Evolutionary conservation across 164 flowering plant species (phyloP).

Genomic region (Nelumbo lutea): DNA sequence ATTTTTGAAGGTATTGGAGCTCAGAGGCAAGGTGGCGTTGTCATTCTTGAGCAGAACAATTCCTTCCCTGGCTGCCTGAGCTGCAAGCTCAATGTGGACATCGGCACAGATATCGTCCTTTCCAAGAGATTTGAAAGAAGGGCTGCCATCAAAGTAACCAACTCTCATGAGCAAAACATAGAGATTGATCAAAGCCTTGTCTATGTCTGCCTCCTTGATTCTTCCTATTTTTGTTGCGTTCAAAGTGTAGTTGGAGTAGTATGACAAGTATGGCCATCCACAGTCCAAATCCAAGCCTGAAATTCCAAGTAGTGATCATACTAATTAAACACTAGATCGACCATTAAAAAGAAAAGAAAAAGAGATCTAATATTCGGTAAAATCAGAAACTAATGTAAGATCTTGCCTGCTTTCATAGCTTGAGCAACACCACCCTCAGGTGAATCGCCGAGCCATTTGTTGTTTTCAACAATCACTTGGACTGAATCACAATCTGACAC

Average conservation of each 20-base stretch:
- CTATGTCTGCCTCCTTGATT: constrained; percentile 38
- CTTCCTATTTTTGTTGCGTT: constrained; percentile 38
- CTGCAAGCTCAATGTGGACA: constrained; percentile 52
- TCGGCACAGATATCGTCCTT: constrained; percentile 54
- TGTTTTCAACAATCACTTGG: too few relatives aligned
- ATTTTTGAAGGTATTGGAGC: constrained; percentile 6
- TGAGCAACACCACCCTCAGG: too few relatives aligned
- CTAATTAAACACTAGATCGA: too few relatives aligned
- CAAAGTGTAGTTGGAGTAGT: constrained; percentile 42
- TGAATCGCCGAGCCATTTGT: too few relatives aligned
- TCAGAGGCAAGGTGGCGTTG: constrained; percentile 37
- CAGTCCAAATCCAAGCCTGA: constrained; percentile 70
- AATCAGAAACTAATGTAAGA: too few relatives aligned
- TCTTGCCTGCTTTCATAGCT: too few relatives aligned
- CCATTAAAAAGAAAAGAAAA: too few relatives aligned
- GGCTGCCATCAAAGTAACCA: constrained; percentile 68
- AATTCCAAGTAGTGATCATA: too few relatives aligned
- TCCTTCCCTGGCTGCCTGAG: constrained; percentile 66
- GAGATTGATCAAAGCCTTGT: constrained; percentile 45
- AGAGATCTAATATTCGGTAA: too few relatives aligned
- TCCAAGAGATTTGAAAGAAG: constrained; percentile 49
- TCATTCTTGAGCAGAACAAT: constrained; percentile 52
- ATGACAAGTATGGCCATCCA: constrained; percentile 33
- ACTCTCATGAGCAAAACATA: constrained; percentile 61
- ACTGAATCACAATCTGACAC: too few relatives aligned